Evolutionary conservation across 2,329 filamentous ascomycete species (phyloP).

Genomic region (Samsoniella hepiali): DNA sequence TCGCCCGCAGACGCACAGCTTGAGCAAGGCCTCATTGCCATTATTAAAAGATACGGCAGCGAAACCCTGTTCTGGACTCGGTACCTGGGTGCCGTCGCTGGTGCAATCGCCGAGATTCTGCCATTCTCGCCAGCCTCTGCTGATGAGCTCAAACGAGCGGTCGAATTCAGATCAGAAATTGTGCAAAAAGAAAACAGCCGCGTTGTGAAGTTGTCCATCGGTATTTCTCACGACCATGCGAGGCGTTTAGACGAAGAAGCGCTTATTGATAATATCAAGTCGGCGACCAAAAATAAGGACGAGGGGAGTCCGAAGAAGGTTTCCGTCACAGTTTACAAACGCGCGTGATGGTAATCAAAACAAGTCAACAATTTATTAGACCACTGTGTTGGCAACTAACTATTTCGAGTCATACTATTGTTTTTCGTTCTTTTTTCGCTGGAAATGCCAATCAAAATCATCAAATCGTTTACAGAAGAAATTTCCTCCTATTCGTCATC

Average conservation of each 20-base stretch:
- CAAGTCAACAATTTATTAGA: slow-evolving; percentile 12
- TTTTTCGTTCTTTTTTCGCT: slow-evolving; percentile 1
- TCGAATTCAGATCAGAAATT: slow-evolving; percentile 31
- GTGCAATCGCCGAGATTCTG: slow-evolving; percentile 41
- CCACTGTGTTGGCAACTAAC: slow-evolving; percentile 22
- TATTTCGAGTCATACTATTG: slow-evolving; percentile 21
- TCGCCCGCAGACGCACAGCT: slow-evolving; percentile 46
- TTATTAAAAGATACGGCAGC: slow-evolving; percentile 37
- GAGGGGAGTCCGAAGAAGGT: slow-evolving; percentile 34
- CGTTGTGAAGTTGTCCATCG: slow-evolving; percentile 37
- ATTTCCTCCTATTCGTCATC: slow-evolving; percentile 24
- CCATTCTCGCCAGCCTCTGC: slow-evolving; percentile 39
- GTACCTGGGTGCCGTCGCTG: slow-evolving; percentile 49
- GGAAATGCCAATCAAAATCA: slow-evolving; percentile 17
- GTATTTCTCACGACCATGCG: slow-evolving; percentile 29
- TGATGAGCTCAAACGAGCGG: slow-evolving; percentile 32
- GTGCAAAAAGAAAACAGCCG: slow-evolving; percentile 30
- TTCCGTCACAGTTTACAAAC: slow-evolving; percentile 25
- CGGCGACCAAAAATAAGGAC: slow-evolving; percentile 32
- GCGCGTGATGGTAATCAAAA: background rate
- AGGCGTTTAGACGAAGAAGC: slow-evolving; percentile 33
- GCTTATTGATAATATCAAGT: slow-evolving; percentile 34
- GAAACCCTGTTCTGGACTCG: slow-evolving; percentile 51
- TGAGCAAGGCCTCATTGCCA: slow-evolving; percentile 39
- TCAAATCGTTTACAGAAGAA: slow-evolving; percentile 9